Conservation (phyloP, 202 grass and related monocot species). For the Carex sylvatica region DNA sequence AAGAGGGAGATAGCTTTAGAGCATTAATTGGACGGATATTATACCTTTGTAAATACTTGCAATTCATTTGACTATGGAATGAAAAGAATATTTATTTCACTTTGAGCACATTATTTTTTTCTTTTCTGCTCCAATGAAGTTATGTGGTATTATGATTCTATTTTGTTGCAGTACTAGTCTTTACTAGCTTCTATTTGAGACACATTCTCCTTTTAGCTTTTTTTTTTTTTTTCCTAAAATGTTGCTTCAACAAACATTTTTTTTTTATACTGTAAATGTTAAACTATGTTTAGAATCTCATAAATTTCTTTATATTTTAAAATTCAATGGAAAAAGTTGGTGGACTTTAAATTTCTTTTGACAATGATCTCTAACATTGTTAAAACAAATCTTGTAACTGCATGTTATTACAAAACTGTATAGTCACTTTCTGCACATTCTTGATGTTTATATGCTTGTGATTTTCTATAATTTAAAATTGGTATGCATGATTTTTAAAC, state of each 20-base stretch:
- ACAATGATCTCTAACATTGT: background rate
- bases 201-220: background rate
- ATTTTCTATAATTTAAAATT: background rate
- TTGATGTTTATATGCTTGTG: background rate
- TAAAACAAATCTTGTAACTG: background rate
- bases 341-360: background rate
- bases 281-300: background rate
- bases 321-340: background rate
- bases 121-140: background rate
- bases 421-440: background rate
- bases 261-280: background rate
- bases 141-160: background rate
- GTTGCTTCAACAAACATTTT: background rate
- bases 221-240: background rate
- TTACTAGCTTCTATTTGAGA: background rate
- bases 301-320: background rate
- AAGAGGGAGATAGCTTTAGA: constrained; percentile 18
- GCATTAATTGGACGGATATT: constrained; percentile 12
- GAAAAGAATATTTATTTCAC: background rate
- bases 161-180: background rate
- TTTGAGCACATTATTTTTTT: background rate
- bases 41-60: constrained; percentile 17
- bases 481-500: background rate
- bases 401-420: background rate
- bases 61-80: constrained; percentile 22